Evolutionary conservation across 2,329 filamentous ascomycete genomes (phyloP), one percentile per base, ranked within the genome.

Genomic region (Alternaria consortialis): DNA sequence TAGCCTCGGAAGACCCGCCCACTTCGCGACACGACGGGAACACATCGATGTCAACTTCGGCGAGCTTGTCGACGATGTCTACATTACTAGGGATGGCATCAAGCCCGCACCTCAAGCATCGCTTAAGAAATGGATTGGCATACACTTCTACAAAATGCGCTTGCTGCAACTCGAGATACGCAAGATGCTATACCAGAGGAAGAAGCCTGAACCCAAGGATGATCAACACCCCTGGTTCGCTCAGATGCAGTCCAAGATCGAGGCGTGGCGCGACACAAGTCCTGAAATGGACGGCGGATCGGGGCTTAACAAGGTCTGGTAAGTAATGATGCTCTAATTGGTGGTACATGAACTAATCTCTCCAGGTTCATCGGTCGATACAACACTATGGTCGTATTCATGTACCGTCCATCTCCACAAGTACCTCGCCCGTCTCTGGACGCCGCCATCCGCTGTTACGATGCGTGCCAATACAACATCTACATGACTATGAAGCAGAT

Each of bases 81-180:
- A 90, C 77, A 97, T 99, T 68, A 94, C 90, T 1, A 83, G 87
- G 2, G 84, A 90, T 34, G 94, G 93, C 3, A 90, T 97, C 58
- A 81, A 88, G 23, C 85, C 89, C 0, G 84, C 83, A 11, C 91
- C 90, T 1, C 90, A 90, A 5, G 84, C 87, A 2, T 92, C 91
- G 37, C 85, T 94, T 67, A 92, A 91, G 74, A 99, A 99, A 77
- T 87, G 92, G 70, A 89, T 97, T 27, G 90, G 93, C 2, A 93
- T 97, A 63, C 94, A 99, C 76, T 95, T 97, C 71, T 93, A 93
- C 82, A 94, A 92, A 74, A 96, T 97, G 92, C 86, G 93, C 56
- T 80, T 96, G 59, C 83, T 94, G 12, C 94, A 97, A 76, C 88
- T 94, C 13, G 94, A 98, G 78, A 95, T 97, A 43, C 86, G 93